These are phyloP conservation scores for Biscogniauxia mediterranea DNA, from an alignment of 2,329 filamentous ascomycete genomes.

Conservation along the genomic window DNA sequence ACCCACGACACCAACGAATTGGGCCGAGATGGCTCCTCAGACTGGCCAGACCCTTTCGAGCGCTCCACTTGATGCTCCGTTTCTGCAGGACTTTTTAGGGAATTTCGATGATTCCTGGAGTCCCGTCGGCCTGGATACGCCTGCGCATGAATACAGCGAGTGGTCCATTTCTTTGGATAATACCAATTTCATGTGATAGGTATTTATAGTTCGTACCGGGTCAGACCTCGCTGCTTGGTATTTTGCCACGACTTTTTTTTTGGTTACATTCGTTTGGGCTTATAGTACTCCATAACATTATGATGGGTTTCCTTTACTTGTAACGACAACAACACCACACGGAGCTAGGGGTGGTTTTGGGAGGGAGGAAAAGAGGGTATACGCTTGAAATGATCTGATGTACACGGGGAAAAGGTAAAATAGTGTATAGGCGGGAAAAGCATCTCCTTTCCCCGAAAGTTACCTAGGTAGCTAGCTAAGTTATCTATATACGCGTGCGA, in stretches of 20 bases:
- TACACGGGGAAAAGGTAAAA: not conserved
- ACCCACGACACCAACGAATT: not conserved
- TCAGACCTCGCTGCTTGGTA: not conserved
- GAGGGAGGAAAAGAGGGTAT: no score
- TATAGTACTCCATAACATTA: not conserved
- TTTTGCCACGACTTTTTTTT: not conserved
- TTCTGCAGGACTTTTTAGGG: constrained; percentile 13
- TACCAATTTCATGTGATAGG: constrained; percentile 4
- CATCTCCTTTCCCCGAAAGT: not conserved
- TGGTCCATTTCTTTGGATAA: constrained; percentile 12
- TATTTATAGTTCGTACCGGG: not conserved
- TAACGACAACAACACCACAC: no score
- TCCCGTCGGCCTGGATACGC: constrained; percentile 5
- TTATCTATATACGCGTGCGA: not conserved
- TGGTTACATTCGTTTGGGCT: not conserved
- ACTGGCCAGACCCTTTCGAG: not conserved
- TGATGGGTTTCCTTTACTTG: no score
- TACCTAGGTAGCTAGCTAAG: no score
- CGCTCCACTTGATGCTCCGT: constrained; percentile 12
- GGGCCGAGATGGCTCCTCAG: not conserved
- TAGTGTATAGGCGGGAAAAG: not conserved
- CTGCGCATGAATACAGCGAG: constrained; percentile 8
- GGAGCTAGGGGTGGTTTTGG: no score
- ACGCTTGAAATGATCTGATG: no score
- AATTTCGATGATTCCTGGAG: constrained; percentile 10